Evolutionary conservation across 192 early-diverging fungal species (phyloP).

Genomic region (Glomus cerebriforme): DNA sequence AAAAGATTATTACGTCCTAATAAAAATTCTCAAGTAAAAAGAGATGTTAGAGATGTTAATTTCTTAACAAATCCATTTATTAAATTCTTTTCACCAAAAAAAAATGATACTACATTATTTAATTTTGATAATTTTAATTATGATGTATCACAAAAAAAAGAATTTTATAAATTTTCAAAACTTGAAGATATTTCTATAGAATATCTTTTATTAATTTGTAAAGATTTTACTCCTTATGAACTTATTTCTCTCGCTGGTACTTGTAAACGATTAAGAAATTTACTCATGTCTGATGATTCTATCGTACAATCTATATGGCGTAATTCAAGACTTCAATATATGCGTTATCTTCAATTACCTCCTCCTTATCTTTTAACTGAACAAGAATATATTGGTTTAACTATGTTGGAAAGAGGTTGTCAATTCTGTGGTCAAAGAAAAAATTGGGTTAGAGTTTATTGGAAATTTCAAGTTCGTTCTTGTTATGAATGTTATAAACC

Average conservation of each 20-base stretch:
- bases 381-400: conserved; percentile 8
- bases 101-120: not conserved
- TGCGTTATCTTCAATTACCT: not conserved
- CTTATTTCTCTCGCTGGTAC: not conserved
- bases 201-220: conserved; percentile 1
- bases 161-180: not conserved
- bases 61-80: not conserved
- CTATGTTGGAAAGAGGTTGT: not conserved
- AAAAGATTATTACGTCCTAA: not conserved
- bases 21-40: not conserved
- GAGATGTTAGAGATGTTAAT: too few relatives aligned
- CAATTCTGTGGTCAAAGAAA: not conserved
- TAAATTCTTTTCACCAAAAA: not conserved
- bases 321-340: not conserved
- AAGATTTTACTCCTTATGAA: conserved; percentile 8
- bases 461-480: not conserved
- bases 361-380: conserved; percentile 12
- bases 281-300: not conserved
- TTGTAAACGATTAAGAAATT: not conserved
- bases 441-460: not conserved
- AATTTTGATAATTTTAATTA: not conserved
- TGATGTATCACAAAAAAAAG: not conserved
- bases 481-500: conserved; percentile 1
- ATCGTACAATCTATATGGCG: conserved; percentile 3
- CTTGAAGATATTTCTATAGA: not conserved